A percentile compares a stretch with the other conserved stretches of the same genome.
These are phyloP conservation scores for Skeletonema grethae DNA, from an alignment of 108 stramenopile genomes.

Conservation along the genomic window DNA sequence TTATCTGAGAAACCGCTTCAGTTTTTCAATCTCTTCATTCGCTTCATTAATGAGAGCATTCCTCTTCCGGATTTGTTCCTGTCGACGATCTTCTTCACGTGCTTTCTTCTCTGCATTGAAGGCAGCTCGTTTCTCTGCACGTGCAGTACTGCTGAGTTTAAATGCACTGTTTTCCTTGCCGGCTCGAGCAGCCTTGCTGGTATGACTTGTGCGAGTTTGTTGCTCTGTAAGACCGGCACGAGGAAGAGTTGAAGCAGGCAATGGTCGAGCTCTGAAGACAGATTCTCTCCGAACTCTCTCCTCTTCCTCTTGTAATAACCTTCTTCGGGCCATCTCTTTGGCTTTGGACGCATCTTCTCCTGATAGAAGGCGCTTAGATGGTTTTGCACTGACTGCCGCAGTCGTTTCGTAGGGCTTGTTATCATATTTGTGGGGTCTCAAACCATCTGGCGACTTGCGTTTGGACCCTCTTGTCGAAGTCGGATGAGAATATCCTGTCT, in stretches of 20 bases:
- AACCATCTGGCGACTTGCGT: constrained; percentile 18
- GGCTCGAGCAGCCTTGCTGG: neutral
- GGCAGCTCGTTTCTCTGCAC: constrained; percentile 34
- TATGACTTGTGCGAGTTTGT: neutral
- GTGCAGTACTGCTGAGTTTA: constrained; percentile 12
- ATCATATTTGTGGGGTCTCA: constrained; percentile 24
- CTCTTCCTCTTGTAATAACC: constrained; percentile 31
- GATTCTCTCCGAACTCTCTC: constrained; percentile 27
- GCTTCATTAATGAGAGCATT: constrained; percentile 17
- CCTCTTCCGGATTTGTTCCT: constrained; percentile 15
- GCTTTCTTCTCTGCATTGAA: constrained; percentile 21
- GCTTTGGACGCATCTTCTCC: constrained; percentile 39
- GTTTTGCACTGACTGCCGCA: constrained; percentile 33
- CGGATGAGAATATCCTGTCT: neutral
- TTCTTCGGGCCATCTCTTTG: constrained; percentile 27
- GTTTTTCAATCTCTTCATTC: constrained; percentile 21
- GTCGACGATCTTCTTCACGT: constrained; percentile 14
- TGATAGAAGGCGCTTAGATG: constrained; percentile 35
- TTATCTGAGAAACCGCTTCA: constrained; percentile 14
- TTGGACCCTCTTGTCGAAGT: constrained; percentile 27
- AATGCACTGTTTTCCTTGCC: constrained; percentile 25
- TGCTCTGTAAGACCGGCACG: neutral
- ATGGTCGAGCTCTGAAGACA: constrained; percentile 38
- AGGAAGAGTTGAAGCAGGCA: constrained; percentile 24
- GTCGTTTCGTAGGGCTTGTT: constrained; percentile 20